phyloP scores from a whole-genome alignment of 345 rosid genomes.

The Litchi chinensis region DNA sequence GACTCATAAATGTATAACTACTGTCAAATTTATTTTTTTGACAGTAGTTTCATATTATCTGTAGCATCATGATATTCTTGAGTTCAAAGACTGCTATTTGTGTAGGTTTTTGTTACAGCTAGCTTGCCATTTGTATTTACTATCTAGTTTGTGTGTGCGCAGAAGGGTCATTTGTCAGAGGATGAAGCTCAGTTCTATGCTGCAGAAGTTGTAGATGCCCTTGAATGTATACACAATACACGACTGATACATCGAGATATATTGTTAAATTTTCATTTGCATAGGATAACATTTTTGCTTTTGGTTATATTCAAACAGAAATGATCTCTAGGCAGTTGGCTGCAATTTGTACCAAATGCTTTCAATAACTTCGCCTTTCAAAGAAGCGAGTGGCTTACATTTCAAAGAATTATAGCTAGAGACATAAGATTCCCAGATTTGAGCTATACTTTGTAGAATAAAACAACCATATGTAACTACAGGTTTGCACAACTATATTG shows the following conservation, averaged over 20 bases:
- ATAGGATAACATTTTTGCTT: slow-evolving; percentile 33
- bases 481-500: neutral
- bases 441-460: neutral
- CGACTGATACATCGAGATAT: slow-evolving; percentile 97
- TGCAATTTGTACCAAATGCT: slow-evolving; percentile 99
- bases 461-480: neutral
- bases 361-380: slow-evolving; percentile 97
- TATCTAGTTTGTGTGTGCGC: slow-evolving; percentile 27
- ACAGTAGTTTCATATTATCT: neutral
- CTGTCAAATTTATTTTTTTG: neutral
- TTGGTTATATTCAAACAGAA: slow-evolving; percentile 63
- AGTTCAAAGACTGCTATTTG: slow-evolving; percentile 8
- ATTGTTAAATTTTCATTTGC: slow-evolving; percentile 36
- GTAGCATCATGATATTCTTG: neutral
- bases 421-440: slow-evolving; percentile 83
- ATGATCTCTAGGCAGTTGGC: slow-evolving; percentile 99
- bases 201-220: slow-evolving; percentile 94
- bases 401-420: slow-evolving; percentile 93
- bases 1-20: too few relatives aligned
- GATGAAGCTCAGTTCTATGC: slow-evolving; percentile 91
- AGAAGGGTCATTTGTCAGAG: slow-evolving; percentile 84
- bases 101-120: slow-evolving; percentile 2
- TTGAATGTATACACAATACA: slow-evolving; percentile 87
- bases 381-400: slow-evolving; percentile 96
- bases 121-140: slow-evolving; percentile 13